Evolutionary conservation across 2,329 filamentous ascomycete species (phyloP).

Genomic region (Fusarium euwallaceae): DNA sequence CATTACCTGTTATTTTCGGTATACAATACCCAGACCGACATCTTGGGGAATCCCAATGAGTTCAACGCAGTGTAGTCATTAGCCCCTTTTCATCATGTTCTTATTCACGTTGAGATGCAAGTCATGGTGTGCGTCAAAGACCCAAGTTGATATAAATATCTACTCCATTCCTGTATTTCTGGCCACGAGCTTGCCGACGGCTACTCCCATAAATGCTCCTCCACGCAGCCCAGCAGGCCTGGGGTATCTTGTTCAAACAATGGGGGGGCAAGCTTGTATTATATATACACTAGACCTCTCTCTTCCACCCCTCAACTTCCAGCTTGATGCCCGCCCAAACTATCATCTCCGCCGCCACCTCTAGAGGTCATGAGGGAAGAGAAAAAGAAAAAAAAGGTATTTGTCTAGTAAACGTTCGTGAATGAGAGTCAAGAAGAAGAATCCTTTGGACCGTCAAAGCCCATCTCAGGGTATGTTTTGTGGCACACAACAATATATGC

Average conservation of each 20-base stretch:
- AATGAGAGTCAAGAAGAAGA: slow-evolving; percentile 42
- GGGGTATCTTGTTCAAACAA: slow-evolving; percentile 38
- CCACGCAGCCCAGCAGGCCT: slow-evolving; percentile 28
- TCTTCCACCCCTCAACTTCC: neutral
- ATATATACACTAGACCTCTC: slow-evolving; percentile 36
- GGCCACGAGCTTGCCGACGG: neutral
- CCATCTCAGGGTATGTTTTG: slow-evolving; percentile 32
- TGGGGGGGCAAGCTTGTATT: slow-evolving; percentile 34
- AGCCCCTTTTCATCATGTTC: neutral
- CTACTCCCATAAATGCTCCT: neutral
- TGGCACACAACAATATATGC: slow-evolving; percentile 23
- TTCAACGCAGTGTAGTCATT: neutral
- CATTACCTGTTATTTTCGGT: neutral
- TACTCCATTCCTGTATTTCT: neutral
- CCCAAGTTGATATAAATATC: neutral
- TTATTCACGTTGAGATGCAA: neutral
- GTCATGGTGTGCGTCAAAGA: neutral
- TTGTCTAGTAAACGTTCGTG: slow-evolving; percentile 21
- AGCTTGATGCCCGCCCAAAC: slow-evolving; percentile 23
- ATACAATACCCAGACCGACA: too few species aligned
- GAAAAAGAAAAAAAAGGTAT: slow-evolving; percentile 1
- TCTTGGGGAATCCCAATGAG: neutral
- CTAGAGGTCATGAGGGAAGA: slow-evolving; percentile 33
- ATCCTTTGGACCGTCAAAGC: slow-evolving; percentile 29
- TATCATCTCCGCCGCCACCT: slow-evolving; percentile 25